Base-by-base conservation (phyloP, 1,139 yeast species). In the Geotrichum bryndzae region DNA sequence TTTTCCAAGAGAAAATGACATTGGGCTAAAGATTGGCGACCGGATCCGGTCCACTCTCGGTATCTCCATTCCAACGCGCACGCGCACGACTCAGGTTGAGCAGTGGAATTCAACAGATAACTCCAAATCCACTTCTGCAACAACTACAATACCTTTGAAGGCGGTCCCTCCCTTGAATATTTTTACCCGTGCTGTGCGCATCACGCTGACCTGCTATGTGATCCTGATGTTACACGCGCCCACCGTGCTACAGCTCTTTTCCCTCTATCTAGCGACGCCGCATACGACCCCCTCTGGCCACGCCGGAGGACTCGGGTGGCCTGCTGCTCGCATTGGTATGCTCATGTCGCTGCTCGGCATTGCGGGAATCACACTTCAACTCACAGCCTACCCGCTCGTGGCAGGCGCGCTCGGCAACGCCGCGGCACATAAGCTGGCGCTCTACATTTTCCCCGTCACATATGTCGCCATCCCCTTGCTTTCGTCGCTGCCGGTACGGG, bases 261-360 rank as follows among this genome's bases (percentile, higher is more conserved):
- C 89, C 4, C 81, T 85, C 5, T 82, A 82, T 61, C 72, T 85
- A 53, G 86, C 89, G 0, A 79, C 84, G 8, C 79, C 81, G 35
- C 74, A 80, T 54, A 73, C 27, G 10, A 54, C 51, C 68, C 83
- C 83, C 1, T 23, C 57, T 31, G 22, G 57, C 45, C 33, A 69
- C 68, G 38, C 31, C 23, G 86, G 86, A 54, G 85, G 86, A 0
- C 73, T 82, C 53, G 83, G 82, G 2, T 74, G 76, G 68, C 71
- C 74, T 33, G 76, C 84, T 7, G 74, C 76, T 58, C 76, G 78
- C 51, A 84, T 85, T 58, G 89, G 89, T 56, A 72, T 77, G 4
- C 72, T 85, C 54, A 74, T 84, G 61, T 82, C 88, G 2, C 69
- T 79, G 1, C 80, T 86, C 1, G 89, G 89, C 2, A 67, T 82